phyloP scores from a whole-genome alignment of 768 basidiomycete genomes.

The Termitomyces sp. region DNA sequence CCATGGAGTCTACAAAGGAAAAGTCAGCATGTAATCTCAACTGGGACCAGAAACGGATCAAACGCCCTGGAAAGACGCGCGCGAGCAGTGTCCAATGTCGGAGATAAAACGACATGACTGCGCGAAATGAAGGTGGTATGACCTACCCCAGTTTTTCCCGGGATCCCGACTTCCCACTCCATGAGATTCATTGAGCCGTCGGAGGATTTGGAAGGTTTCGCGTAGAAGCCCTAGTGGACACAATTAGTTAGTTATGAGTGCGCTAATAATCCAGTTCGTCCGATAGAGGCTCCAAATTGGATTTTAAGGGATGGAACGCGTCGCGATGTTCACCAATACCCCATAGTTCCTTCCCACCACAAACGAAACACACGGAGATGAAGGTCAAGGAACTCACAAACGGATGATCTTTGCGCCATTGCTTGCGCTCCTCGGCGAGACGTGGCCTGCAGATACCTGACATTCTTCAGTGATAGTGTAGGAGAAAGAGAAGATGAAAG shows the following conservation, averaged over 20 bases:
- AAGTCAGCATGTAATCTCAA: constrained; percentile 12
- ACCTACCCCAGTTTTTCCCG: constrained; percentile 85
- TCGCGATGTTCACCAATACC: not conserved
- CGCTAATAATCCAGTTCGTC: constrained; percentile 1
- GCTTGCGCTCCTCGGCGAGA: constrained; percentile 95
- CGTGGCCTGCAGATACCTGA: constrained; percentile 92
- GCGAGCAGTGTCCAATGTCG: constrained; percentile 4
- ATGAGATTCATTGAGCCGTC: constrained; percentile 96
- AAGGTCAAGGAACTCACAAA: constrained; percentile 60
- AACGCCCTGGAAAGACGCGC: constrained; percentile 8
- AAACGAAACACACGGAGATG: not conserved
- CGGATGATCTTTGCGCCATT: constrained; percentile 98
- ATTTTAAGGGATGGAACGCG: constrained; percentile 6
- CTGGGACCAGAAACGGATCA: not conserved
- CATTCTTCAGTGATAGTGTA: constrained; percentile 39
- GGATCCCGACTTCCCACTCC: constrained; percentile 99
- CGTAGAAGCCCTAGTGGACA: constrained; percentile 84
- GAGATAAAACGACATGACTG: not conserved
- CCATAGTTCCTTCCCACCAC: not conserved
- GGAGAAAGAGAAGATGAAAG: not conserved
- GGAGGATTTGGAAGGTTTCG: constrained; percentile 82
- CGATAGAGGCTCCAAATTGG: not conserved
- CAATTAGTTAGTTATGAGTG: constrained; percentile 3
- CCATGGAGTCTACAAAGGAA: constrained; percentile 78
- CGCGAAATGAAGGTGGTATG: not conserved